Conservation (phyloP, 768 basidiomycete genomes). For the Chalciporus chontae region DNA sequence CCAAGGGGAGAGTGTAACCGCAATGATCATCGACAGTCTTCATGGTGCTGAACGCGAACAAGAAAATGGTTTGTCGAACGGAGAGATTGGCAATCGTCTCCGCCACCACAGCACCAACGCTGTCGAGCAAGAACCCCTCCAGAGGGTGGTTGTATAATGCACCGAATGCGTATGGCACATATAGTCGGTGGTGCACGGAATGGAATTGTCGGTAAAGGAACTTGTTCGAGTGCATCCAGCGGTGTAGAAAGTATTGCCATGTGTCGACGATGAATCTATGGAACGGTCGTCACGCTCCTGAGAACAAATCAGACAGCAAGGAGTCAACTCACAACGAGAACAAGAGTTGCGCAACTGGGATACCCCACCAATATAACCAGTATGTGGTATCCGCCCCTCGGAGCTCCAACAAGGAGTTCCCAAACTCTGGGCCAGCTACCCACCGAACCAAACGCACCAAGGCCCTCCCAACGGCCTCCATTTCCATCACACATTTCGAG, state of each 20-base stretch:
- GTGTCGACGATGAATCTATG: constrained; percentile 89
- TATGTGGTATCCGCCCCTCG: constrained; percentile 48
- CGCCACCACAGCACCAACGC: constrained; percentile 73
- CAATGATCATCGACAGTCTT: constrained; percentile 98
- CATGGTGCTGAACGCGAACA: constrained; percentile 79
- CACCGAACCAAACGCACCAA: constrained; percentile 38
- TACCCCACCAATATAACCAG: constrained; percentile 89
- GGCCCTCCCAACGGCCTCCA: constrained; percentile 39
- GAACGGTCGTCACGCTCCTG: not conserved
- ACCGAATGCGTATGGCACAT: constrained; percentile 96
- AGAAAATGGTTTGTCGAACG: constrained; percentile 76
- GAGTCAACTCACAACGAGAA: constrained; percentile 73
- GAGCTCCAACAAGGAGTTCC: constrained; percentile 32
- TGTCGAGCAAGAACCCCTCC: constrained; percentile 90
- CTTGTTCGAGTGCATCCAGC: constrained; percentile 85
- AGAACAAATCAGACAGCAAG: not conserved
- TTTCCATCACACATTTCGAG: constrained; percentile 39
- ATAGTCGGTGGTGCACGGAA: constrained; percentile 91
- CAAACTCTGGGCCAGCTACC: constrained; percentile 41
- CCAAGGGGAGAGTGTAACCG: constrained; percentile 86
- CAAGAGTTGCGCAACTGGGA: constrained; percentile 69
- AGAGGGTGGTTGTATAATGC: constrained; percentile 97
- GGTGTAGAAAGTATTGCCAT: constrained; percentile 97
- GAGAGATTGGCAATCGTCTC: constrained; percentile 66
- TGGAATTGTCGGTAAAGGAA: constrained; percentile 91